Conservation (phyloP, 2,329 filamentous ascomycete genomes). For the Clonostachys chloroleuca region DNA sequence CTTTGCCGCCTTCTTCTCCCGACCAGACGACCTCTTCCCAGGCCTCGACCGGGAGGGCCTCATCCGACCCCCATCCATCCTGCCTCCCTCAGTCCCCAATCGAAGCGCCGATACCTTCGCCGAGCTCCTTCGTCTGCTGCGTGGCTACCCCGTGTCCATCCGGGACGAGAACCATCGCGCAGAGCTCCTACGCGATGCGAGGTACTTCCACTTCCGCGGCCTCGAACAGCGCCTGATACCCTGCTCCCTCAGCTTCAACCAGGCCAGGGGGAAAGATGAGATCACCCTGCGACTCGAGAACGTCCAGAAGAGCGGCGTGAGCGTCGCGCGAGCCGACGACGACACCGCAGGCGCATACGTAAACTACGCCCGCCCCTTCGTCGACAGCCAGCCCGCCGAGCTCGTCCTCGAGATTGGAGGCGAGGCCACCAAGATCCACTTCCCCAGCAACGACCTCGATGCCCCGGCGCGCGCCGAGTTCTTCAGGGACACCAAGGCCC, state of each 20-base stretch:
- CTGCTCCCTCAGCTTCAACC: constrained; percentile 72
- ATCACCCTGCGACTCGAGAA: constrained; percentile 80
- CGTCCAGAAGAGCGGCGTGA: constrained; percentile 81
- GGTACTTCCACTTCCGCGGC: constrained; percentile 90
- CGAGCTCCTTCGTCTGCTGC: constrained; percentile 75
- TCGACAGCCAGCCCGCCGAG: constrained; percentile 70
- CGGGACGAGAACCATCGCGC: constrained; percentile 71
- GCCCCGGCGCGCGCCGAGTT: constrained; percentile 60
- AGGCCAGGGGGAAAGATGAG: constrained; percentile 62
- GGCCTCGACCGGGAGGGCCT: constrained; percentile 75
- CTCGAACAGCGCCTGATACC: constrained; percentile 84
- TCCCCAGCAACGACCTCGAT: constrained; percentile 15
- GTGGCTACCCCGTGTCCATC: constrained; percentile 79
- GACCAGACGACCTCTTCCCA: constrained; percentile 76
- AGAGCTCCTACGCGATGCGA: constrained; percentile 76
- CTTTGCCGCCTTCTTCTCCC: constrained; percentile 82
- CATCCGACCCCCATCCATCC: constrained; percentile 80
- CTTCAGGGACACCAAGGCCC: constrained; percentile 62
- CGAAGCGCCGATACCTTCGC: constrained; percentile 80
- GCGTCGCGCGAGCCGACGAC: constrained; percentile 33
- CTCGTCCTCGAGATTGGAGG: constrained; percentile 76
- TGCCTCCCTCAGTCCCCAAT: constrained; percentile 76
- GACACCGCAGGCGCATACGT: constrained; percentile 46
- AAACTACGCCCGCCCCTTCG: constrained; percentile 78
- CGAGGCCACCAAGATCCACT: constrained; percentile 57